Base-by-base conservation (phyloP, 768 basidiomycete species). In the Tephrocybe sp. region DNA sequence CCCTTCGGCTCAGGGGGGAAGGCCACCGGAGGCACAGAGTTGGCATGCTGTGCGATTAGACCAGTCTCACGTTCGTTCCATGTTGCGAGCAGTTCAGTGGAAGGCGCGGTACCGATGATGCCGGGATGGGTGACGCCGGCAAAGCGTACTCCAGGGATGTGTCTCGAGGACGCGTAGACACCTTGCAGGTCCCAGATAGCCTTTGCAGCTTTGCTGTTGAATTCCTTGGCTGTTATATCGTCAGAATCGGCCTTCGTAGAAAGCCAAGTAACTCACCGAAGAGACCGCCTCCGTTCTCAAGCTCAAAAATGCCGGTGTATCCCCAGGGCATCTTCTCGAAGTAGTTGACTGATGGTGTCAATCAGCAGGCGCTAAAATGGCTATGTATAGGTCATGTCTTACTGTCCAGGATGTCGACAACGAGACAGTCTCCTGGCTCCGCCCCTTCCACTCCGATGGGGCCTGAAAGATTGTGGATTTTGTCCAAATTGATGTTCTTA, bases 281-380 rank as follows among this genome's bases (percentile, higher is more conserved):
- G 15, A 87, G 69, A 6, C 84, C 86, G 11, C 86, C 86, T 2
- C 86, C 87, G 49, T 89, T 87, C 46, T 79, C 73, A 11, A 86
- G 74, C 55, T 88, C 86, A 59, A 88, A 88, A 52, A 89, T 86
- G 15, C 86, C 86, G 1, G 86, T 87, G 60, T 88, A 89, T 0
- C 88, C 88, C 88, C 87, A 91, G 0, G 86, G 86, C 86, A 86
- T 85, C 60, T 86, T 77, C 32, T 85, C 84, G 52, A 86, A 86
- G 8, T 84, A 80, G 28, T 68, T 71, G 44, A 86, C 86, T 86
- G 40, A n/a, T n/a, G n/a, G n/a, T n/a, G n/a, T n/a, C n/a, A n/a
- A n/a, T n/a, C n/a, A n/a, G n/a, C n/a, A n/a, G n/a, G n/a, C n/a
- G n/a, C n/a, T n/a, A n/a, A n/a, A n/a, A n/a, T n/a, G n/a, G n/a